Conservation (phyloP, 2,329 filamentous ascomycete species). For the Trichoderma brevicompactum region DNA sequence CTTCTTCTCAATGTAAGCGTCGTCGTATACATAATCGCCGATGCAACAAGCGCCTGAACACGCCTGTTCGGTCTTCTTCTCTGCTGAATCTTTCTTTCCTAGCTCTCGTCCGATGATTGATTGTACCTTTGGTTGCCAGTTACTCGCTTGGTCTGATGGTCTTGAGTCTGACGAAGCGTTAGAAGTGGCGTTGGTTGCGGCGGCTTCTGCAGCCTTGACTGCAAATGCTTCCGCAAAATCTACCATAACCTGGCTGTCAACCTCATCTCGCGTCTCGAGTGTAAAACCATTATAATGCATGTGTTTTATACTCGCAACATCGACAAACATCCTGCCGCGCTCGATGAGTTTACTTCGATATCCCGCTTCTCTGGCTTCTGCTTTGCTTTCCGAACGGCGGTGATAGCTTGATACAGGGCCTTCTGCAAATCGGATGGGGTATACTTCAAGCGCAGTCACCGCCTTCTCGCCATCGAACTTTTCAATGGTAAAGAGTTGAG, state of each 20-base stretch:
- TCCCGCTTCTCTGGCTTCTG: background rate
- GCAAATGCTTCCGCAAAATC: conserved; percentile 28
- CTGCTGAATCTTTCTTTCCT: background rate
- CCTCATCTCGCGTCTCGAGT: conserved; percentile 16
- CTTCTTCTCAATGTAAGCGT: conserved; percentile 25
- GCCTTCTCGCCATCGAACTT: conserved; percentile 37
- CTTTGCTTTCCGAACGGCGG: background rate
- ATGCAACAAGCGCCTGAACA: conserved; percentile 10
- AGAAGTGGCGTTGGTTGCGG: background rate
- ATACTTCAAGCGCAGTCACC: conserved; percentile 35
- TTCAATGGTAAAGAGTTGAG: conserved; percentile 32
- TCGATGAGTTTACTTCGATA: conserved; percentile 31
- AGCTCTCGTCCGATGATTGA: conserved; percentile 1
- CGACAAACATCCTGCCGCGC: conserved; percentile 34
- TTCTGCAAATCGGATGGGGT: conserved; percentile 34
- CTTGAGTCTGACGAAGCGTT: background rate
- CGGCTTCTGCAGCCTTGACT: background rate
- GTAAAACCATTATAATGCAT: conserved; percentile 36
- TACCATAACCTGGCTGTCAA: conserved; percentile 29
- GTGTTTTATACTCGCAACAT: conserved; percentile 32
- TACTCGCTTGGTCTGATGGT: background rate
- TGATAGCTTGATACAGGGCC: background rate
- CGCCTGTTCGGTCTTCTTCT: background rate
- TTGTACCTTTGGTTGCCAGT: conserved; percentile 8
- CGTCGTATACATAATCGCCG: background rate